Conservation (phyloP, 2,329 filamentous ascomycete species). For the Sarocladium kiliense region DNA sequence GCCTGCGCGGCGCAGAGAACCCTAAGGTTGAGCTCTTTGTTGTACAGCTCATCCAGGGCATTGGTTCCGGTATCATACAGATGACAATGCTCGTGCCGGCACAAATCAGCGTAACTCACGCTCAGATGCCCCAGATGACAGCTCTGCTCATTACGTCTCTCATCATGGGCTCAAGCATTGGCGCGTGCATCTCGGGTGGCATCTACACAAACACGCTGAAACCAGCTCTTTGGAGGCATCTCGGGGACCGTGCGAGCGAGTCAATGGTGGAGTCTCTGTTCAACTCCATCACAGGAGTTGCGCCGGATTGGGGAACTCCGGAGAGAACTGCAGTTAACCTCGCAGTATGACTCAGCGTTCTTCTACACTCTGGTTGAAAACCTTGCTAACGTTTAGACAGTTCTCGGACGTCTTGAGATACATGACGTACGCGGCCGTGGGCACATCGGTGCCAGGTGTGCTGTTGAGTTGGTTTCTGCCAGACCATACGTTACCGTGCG, state of each 20-base stretch:
- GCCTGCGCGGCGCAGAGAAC: background rate
- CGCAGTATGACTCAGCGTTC: background rate
- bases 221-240: background rate
- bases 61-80: background rate
- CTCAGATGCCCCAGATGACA: slow-evolving; percentile 1
- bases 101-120: background rate
- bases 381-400: background rate
- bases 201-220: background rate
- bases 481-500: background rate
- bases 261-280: background rate
- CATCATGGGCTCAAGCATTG: background rate
- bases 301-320: background rate
- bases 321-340: background rate
- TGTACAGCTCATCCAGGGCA: background rate
- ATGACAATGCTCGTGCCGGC: background rate
- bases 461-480: background rate
- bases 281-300: background rate
- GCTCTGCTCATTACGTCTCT: slow-evolving; percentile 2
- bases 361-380: background rate
- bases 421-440: background rate
- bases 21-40: background rate
- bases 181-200: background rate
- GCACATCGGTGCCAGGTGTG: background rate
- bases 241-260: background rate
- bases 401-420: slow-evolving; percentile 2